A percentile compares a stretch with the other conserved stretches of the same genome.
Conservation (phyloP, 2,329 filamentous ascomycete genomes). For the Sporothrix pseudoabietina region DNA sequence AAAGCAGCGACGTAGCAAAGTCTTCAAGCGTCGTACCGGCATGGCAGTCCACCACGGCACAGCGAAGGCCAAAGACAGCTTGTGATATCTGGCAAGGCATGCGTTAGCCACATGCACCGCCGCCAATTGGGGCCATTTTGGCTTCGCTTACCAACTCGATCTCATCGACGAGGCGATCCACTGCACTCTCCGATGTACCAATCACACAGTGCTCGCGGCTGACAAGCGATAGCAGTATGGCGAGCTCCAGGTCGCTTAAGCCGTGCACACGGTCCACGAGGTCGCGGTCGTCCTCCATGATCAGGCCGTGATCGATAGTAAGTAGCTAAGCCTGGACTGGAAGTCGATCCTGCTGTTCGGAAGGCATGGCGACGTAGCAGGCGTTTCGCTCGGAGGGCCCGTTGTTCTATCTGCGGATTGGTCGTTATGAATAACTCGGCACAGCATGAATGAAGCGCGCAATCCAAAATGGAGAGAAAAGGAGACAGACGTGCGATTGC, state of each 20-base stretch:
- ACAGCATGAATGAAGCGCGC: neutral
- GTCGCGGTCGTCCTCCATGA: constrained; percentile 43
- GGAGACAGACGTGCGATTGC: neutral
- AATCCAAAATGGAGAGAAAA: neutral
- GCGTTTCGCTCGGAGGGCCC: neutral
- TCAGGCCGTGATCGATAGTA: neutral
- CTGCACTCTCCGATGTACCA: constrained; percentile 63
- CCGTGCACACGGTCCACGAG: constrained; percentile 72
- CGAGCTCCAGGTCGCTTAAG: constrained; percentile 85
- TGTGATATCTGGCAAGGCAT: constrained; percentile 57
- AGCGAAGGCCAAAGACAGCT: constrained; percentile 72
- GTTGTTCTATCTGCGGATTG: neutral
- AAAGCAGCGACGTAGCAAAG: constrained; percentile 72
- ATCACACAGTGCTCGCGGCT: constrained; percentile 87
- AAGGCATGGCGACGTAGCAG: neutral
- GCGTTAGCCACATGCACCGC: neutral
- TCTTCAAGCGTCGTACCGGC: constrained; percentile 75
- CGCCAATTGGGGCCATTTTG: no score
- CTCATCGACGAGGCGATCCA: constrained; percentile 73
- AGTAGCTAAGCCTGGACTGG: neutral
- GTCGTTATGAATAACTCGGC: neutral
- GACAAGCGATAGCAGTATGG: constrained; percentile 77
- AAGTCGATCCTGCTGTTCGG: neutral
- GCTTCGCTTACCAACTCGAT: constrained; percentile 62
- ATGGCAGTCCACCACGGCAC: constrained; percentile 71